Conservation (phyloP, 2,329 filamentous ascomycete species). For the Diplodia sapinea region DNA sequence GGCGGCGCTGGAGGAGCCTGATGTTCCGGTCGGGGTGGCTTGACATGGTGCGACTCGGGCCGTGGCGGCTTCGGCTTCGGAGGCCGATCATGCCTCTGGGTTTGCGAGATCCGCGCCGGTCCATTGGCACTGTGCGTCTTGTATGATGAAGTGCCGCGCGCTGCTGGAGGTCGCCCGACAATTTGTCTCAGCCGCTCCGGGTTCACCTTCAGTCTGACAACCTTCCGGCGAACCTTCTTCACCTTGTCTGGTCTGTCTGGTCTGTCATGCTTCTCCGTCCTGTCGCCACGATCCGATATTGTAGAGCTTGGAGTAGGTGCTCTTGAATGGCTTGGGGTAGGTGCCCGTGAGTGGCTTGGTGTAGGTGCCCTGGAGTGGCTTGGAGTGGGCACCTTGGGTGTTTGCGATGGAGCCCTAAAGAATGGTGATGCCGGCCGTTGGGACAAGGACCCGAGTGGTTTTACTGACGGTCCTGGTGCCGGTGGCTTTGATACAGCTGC, state of each 20-base stretch:
- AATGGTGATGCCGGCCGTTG: slow-evolving; percentile 8
- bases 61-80: slow-evolving; percentile 19
- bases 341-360: no score
- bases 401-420: slow-evolving; percentile 1
- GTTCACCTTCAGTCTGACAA: slow-evolving; percentile 25
- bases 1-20: background rate
- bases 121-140: background rate
- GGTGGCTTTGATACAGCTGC: slow-evolving; percentile 14
- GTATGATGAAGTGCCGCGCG: background rate
- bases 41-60: background rate
- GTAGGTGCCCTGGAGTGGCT: slow-evolving; percentile 2
- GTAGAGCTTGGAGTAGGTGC: slow-evolving; percentile 27
- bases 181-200: slow-evolving; percentile 16
- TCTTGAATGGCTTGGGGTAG: slow-evolving; percentile 3
- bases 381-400: slow-evolving; percentile 20
- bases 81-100: slow-evolving; percentile 8
- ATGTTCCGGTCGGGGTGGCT: background rate
- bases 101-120: slow-evolving; percentile 5
- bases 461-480: slow-evolving; percentile 7
- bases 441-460: background rate
- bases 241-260: slow-evolving; percentile 3
- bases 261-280: slow-evolving; percentile 7
- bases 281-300: slow-evolving; percentile 3
- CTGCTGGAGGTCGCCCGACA: background rate
- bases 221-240: slow-evolving; percentile 21